A percentile compares a stretch with the other conserved stretches of the same genome.
phyloP scores from a whole-genome alignment of 345 rosid genomes.

The Eucalyptus urophylla region DNA sequence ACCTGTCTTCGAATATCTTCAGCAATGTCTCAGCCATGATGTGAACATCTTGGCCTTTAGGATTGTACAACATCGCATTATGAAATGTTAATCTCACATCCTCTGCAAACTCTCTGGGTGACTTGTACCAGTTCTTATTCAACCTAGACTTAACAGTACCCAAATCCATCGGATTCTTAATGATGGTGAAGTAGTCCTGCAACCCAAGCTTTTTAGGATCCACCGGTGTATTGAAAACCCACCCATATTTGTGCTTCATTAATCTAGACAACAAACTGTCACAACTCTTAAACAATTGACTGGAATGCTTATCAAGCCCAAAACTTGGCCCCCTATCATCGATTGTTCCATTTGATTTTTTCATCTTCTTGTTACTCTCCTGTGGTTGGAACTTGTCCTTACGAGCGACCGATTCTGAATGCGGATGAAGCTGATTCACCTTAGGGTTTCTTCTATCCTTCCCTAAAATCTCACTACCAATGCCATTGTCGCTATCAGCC shows the following conservation, averaged over 20 bases:
- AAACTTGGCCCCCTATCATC: neutral
- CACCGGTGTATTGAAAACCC: constrained; percentile 81
- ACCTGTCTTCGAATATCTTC: constrained; percentile 54
- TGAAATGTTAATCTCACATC: constrained; percentile 80
- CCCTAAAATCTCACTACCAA: constrained; percentile 2
- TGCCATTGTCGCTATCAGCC: constrained; percentile 6
- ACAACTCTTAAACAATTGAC: constrained; percentile 42
- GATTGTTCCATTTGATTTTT: constrained; percentile 17
- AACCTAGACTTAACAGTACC: constrained; percentile 68
- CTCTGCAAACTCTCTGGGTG: constrained; percentile 64
- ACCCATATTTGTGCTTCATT: constrained; percentile 81
- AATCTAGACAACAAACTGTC: constrained; percentile 45
- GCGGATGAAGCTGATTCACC: constrained; percentile 5
- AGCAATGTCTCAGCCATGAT: constrained; percentile 53
- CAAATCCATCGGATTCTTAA: constrained; percentile 91
- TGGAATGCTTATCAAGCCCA: constrained; percentile 17
- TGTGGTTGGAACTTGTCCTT: constrained; percentile 8
- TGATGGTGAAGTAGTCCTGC: constrained; percentile 59
- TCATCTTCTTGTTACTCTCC: constrained; percentile 34
- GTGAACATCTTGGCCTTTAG: constrained; percentile 79
- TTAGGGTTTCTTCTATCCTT: constrained; percentile 18
- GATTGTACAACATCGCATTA: constrained; percentile 80
- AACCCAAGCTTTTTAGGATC: constrained; percentile 63
- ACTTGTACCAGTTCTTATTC: constrained; percentile 52
- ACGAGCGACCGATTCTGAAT: constrained; percentile 1